These are phyloP conservation scores for Cynara cardunculus DNA, from an alignment of 129 eudicot species.

Conservation along the genomic window DNA sequence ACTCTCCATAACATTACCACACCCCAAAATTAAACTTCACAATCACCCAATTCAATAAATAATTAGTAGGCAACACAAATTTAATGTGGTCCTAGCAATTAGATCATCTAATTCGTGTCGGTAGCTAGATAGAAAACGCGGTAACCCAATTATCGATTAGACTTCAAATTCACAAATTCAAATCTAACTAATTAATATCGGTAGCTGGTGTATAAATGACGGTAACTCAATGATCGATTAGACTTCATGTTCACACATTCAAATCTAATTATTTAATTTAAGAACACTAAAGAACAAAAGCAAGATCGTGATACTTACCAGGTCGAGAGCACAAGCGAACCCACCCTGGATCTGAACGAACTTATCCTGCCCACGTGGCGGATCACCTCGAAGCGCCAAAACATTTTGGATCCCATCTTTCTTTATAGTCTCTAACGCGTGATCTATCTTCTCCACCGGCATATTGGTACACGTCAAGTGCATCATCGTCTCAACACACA, in stretches of 20 bases:
- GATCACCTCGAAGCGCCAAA: constrained; percentile 92
- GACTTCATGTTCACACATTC: background rate
- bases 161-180: constrained; percentile 1
- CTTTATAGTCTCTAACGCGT: constrained; percentile 72
- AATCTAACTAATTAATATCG: background rate
- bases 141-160: background rate
- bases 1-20: background rate
- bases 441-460: constrained; percentile 96
- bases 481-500: constrained; percentile 98
- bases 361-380: constrained; percentile 98
- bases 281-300: background rate
- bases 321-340: constrained; percentile 90
- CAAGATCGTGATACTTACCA: constrained; percentile 40
- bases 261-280: background rate
- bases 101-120: constrained; percentile 14
- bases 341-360: constrained; percentile 95
- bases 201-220: background rate
- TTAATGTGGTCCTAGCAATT: background rate
- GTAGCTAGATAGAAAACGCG: background rate
- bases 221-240: background rate
- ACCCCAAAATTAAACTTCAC: background rate
- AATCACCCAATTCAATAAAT: background rate
- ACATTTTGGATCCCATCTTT: constrained; percentile 87
- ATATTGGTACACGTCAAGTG: constrained; percentile 95
- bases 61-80: background rate